Conservation (phyloP, 2,329 filamentous ascomycete species). For the Pseudogymnoascus sp. region DNA sequence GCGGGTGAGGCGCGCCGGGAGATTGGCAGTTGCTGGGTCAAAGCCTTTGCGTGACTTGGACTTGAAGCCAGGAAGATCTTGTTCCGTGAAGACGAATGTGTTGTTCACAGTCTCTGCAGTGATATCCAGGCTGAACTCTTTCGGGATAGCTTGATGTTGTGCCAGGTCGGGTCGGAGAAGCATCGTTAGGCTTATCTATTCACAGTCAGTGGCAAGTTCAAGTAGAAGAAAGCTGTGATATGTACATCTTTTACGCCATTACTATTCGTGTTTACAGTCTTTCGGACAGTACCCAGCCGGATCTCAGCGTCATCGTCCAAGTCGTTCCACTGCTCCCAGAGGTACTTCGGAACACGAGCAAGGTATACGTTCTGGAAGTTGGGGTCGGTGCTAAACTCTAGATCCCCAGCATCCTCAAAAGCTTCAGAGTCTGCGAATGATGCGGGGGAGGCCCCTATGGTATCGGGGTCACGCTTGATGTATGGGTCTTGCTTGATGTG, state of each 20-base stretch:
- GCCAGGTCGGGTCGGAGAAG: conserved; percentile 58
- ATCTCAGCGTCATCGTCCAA: conserved; percentile 77
- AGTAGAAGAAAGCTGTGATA: conserved; percentile 19
- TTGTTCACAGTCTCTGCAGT: conserved; percentile 65
- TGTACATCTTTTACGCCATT: conserved; percentile 41
- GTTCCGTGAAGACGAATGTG: conserved; percentile 88
- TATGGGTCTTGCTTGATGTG: conserved; percentile 43
- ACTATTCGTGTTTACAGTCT: conserved; percentile 43
- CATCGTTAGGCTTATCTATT: conserved; percentile 50
- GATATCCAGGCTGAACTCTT: conserved; percentile 77
- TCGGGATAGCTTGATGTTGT: conserved; percentile 69
- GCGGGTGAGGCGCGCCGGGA: conserved; percentile 47
- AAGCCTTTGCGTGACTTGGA: conserved; percentile 48
- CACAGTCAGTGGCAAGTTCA: conserved; percentile 18
- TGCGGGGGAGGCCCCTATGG: conserved; percentile 34
- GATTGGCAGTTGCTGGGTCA: conserved; percentile 51
- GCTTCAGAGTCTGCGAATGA: conserved; percentile 56
- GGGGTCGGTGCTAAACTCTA: conserved; percentile 44
- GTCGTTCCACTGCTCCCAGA: conserved; percentile 73
- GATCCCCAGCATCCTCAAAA: conserved; percentile 60
- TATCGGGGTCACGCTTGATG: conserved; percentile 46
- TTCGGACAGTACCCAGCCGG: conserved; percentile 63
- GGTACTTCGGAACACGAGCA: conserved; percentile 68
- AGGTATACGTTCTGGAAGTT: conserved; percentile 52
- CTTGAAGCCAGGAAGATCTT: conserved; percentile 76